phyloP scores from a whole-genome alignment of 768 basidiomycete species.

The Trametes cinnabarina region DNA sequence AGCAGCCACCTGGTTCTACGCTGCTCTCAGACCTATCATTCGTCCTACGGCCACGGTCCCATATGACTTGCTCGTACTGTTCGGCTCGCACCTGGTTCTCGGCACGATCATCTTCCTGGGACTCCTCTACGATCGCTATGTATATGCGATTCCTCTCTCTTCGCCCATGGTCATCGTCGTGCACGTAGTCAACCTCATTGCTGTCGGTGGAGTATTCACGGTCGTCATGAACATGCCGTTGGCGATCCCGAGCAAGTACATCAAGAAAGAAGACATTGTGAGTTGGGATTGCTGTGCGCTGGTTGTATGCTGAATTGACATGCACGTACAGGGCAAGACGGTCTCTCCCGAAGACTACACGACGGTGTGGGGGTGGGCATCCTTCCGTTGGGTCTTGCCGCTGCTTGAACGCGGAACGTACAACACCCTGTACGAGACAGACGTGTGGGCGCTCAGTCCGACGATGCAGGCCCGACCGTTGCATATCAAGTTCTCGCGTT shows the following conservation, averaged over 20 bases:
- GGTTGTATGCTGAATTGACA: not conserved
- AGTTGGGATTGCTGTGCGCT: conserved; percentile 27
- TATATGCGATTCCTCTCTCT: conserved; percentile 45
- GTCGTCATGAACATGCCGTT: conserved; percentile 65
- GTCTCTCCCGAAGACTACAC: conserved; percentile 79
- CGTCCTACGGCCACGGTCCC: conserved; percentile 57
- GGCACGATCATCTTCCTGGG: conserved; percentile 53
- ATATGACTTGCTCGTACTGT: conserved; percentile 61
- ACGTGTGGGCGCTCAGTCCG: conserved; percentile 72
- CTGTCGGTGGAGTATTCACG: conserved; percentile 41
- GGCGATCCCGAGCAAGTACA: conserved; percentile 50
- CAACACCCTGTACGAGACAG: conserved; percentile 63
- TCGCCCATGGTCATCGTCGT: conserved; percentile 26
- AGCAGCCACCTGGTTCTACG: conserved; percentile 66
- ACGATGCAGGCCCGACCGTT: conserved; percentile 65
- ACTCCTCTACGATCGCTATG: conserved; percentile 47
- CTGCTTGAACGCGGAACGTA: conserved; percentile 49
- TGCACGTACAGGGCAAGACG: conserved; percentile 41
- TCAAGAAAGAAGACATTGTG: conserved; percentile 62
- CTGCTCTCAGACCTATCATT: conserved; percentile 51
- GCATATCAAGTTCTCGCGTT: conserved; percentile 45
- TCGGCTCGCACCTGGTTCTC: conserved; percentile 45
- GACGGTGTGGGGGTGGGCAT: conserved; percentile 65
- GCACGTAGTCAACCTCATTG: conserved; percentile 43
- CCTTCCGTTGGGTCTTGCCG: conserved; percentile 71